These are phyloP conservation scores for Ophiostoma novo-ulmi DNA, from an alignment of 2,329 filamentous ascomycete genomes.

Conservation along the genomic window DNA sequence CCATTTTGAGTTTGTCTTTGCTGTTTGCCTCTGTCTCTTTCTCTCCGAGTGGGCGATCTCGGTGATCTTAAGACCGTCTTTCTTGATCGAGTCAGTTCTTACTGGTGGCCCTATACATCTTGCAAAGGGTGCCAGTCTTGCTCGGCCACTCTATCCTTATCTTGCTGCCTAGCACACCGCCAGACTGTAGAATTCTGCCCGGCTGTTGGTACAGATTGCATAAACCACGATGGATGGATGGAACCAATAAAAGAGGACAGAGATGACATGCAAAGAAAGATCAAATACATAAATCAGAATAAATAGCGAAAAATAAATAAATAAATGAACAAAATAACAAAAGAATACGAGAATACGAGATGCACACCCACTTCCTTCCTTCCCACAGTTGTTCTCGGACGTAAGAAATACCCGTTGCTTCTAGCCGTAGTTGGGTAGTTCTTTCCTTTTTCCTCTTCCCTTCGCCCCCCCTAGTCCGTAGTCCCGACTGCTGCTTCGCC, in stretches of 20 bases:
- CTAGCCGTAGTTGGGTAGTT: background rate
- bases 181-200: background rate
- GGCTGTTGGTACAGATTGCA: background rate
- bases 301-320: background rate
- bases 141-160: background rate
- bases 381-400: background rate
- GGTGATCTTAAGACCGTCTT: background rate
- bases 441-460: background rate
- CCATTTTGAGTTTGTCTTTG: background rate
- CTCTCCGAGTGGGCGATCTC: background rate
- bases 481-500: slow-evolving; percentile 1
- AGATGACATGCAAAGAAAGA: too few relatives aligned
- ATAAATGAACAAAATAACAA: background rate
- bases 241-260: background rate
- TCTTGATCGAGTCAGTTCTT: background rate
- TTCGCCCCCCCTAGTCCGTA: background rate
- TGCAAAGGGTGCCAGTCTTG: too few relatives aligned
- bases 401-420: slow-evolving; percentile 6
- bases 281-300: background rate
- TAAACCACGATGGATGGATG: background rate
- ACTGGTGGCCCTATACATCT: too few relatives aligned
- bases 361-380: background rate
- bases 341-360: background rate
- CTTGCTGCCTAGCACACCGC: slow-evolving; percentile 4
- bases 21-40: background rate